Evolutionary conservation across 2,329 filamentous ascomycete species (phyloP).

Genomic region (Salinomyces thailandicus): DNA sequence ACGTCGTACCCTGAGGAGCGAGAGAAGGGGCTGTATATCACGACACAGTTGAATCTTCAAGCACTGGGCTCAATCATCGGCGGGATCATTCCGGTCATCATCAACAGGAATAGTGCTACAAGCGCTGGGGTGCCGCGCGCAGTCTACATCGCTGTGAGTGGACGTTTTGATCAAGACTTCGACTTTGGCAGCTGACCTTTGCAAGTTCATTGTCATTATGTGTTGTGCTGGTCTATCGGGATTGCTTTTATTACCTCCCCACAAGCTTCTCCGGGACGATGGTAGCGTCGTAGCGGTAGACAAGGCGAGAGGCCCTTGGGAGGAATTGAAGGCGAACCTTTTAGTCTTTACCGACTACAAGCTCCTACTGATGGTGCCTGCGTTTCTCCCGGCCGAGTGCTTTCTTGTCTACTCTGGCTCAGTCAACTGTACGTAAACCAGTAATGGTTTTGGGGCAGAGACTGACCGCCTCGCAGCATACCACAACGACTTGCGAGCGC

Average conservation of each 20-base stretch:
- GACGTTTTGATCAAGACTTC: no score
- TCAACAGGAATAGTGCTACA: slow-evolving; percentile 16
- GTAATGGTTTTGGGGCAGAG: neutral
- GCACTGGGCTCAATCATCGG: slow-evolving; percentile 22
- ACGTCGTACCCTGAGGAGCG: slow-evolving; percentile 27
- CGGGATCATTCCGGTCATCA: slow-evolving; percentile 22
- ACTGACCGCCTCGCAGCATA: slow-evolving; percentile 8
- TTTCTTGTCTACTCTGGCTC: slow-evolving; percentile 28
- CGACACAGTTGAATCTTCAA: slow-evolving; percentile 23
- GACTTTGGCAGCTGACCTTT: no score
- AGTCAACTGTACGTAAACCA: slow-evolving; percentile 14
- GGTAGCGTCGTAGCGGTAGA: slow-evolving; percentile 20
- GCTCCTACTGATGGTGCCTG: slow-evolving; percentile 21
- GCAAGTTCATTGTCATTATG: slow-evolving; percentile 23
- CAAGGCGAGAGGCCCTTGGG: slow-evolving; percentile 16
- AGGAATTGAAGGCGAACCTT: slow-evolving; percentile 24
- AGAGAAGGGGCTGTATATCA: slow-evolving; percentile 24
- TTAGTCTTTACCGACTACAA: slow-evolving; percentile 21
- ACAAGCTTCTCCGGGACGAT: slow-evolving; percentile 20
- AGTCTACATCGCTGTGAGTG: slow-evolving; percentile 21
- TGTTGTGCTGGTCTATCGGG: slow-evolving; percentile 6
- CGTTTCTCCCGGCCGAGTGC: slow-evolving; percentile 20
- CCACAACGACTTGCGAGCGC: slow-evolving; percentile 22
- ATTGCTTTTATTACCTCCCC: slow-evolving; percentile 14
- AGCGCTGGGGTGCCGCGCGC: slow-evolving; percentile 11